phyloP scores from a whole-genome alignment of 179 eudicot species.

The Beta corolliflora region DNA sequence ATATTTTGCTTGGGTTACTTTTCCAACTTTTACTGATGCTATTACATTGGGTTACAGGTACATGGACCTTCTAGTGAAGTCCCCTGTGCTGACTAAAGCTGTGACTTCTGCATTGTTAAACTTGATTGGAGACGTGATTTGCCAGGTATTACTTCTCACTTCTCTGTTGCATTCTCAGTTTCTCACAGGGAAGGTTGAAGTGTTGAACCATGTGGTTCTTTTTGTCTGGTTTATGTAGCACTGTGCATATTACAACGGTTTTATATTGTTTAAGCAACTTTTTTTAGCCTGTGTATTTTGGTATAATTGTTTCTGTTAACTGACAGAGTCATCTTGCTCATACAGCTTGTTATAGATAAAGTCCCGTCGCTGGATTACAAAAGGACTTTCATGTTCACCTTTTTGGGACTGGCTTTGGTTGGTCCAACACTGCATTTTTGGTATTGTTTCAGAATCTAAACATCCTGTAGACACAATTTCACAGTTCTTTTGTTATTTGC shows the following conservation, averaged over 20 bases:
- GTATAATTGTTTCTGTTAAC: constrained; percentile 6
- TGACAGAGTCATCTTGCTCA: constrained; percentile 11
- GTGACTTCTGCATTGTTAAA: constrained; percentile 76
- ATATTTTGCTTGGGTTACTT: constrained; percentile 7
- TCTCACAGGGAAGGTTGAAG: not conserved
- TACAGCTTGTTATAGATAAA: constrained; percentile 75
- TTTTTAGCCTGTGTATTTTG: not conserved
- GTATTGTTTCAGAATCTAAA: constrained; percentile 40
- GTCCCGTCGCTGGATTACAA: constrained; percentile 68
- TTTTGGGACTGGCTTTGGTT: constrained; percentile 78
- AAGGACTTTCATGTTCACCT: constrained; percentile 63
- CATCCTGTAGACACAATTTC: not conserved
- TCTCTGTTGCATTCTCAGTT: not conserved
- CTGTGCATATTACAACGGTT: too few relatives aligned
- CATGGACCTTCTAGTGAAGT: constrained; percentile 61
- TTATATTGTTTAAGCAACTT: not conserved
- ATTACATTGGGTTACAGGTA: constrained; percentile 51
- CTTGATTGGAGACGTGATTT: constrained; percentile 65
- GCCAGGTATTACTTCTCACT: constrained; percentile 60
- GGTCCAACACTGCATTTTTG: constrained; percentile 95
- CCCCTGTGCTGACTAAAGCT: constrained; percentile 76
- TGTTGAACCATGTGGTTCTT: not conserved
- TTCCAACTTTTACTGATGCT: not conserved
- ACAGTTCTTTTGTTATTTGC: constrained; percentile 1
- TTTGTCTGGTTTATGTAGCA: not conserved